Percentiles rank a stretch among this genome's conserved stretches.
Conservation (phyloP, 768 basidiomycete genomes). For the Cystobasidium onofrii region DNA sequence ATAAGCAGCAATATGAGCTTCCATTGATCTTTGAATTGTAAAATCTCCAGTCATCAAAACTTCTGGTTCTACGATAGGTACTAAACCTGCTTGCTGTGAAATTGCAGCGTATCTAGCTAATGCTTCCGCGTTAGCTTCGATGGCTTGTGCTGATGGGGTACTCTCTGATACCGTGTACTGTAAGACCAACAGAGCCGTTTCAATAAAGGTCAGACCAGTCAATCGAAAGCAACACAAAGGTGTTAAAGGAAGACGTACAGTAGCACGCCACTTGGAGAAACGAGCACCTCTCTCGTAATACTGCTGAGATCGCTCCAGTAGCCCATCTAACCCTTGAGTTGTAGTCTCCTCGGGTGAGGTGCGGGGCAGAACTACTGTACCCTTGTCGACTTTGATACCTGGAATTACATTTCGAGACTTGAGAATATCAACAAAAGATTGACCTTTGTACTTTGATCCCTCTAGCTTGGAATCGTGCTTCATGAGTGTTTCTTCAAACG, state of each 20-base stretch:
- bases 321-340: slow-evolving; percentile 26
- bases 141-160: slow-evolving; percentile 19
- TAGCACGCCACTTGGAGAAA: slow-evolving; percentile 30
- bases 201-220: too few species aligned
- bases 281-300: slow-evolving; percentile 27
- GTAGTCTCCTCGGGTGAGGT: slow-evolving; percentile 24
- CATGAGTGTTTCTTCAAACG: slow-evolving; percentile 30
- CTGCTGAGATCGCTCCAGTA: slow-evolving; percentile 8
- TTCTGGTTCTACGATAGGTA: slow-evolving; percentile 30
- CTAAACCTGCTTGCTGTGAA: slow-evolving; percentile 48
- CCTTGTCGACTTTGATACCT: slow-evolving; percentile 28
- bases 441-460: slow-evolving; percentile 5
- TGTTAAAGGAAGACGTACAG: background rate
- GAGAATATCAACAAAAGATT: slow-evolving; percentile 15
- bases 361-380: slow-evolving; percentile 8
- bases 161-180: slow-evolving; percentile 20
- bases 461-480: slow-evolving; percentile 16
- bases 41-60: slow-evolving; percentile 24
- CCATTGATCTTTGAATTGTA: slow-evolving; percentile 25
- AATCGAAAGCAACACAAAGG: background rate
- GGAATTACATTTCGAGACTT: background rate
- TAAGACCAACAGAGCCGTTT: background rate
- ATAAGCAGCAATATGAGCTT: slow-evolving; percentile 30
- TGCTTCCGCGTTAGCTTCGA: slow-evolving; percentile 26
- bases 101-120: slow-evolving; percentile 52